Percentiles rank a stretch among this genome's conserved stretches.
These are phyloP conservation scores for Stylonectria norvegica DNA, from an alignment of 2,329 filamentous ascomycete genomes.

Conservation along the genomic window DNA sequence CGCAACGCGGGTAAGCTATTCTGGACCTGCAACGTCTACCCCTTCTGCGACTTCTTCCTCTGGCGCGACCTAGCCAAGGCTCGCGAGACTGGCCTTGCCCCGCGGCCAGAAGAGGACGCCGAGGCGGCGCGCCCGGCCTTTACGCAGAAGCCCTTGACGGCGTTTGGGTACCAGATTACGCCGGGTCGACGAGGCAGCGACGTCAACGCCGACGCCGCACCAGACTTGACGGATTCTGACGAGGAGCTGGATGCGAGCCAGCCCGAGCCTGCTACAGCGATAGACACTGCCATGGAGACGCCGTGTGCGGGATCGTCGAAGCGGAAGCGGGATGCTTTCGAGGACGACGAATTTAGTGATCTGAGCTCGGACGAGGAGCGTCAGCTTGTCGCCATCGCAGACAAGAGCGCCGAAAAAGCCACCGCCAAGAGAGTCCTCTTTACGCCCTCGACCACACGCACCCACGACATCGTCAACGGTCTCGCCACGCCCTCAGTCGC, in stretches of 20 bases:
- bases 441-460: slow-evolving; percentile 27
- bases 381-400: slow-evolving; percentile 34
- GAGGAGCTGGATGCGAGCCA: slow-evolving; percentile 10
- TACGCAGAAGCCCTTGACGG: slow-evolving; percentile 29
- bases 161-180: slow-evolving; percentile 28
- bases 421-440: slow-evolving; percentile 10
- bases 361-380: slow-evolving; percentile 39
- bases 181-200: slow-evolving; percentile 17
- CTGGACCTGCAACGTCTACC: slow-evolving; percentile 42
- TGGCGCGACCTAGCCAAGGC: slow-evolving; percentile 39
- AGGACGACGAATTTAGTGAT: slow-evolving; percentile 33
- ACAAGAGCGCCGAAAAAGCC: slow-evolving; percentile 32
- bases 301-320: slow-evolving; percentile 25
- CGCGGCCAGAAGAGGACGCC: slow-evolving; percentile 5
- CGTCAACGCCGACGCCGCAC: neutral
- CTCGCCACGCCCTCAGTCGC: slow-evolving; percentile 36
- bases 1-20: slow-evolving; percentile 42
- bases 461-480: slow-evolving; percentile 22
- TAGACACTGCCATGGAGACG: slow-evolving; percentile 8
- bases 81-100: slow-evolving; percentile 26
- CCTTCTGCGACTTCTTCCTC: slow-evolving; percentile 46
- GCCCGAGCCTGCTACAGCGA: slow-evolving; percentile 1
- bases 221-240: slow-evolving; percentile 11
- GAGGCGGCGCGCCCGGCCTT: slow-evolving; percentile 22
- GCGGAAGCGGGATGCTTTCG: slow-evolving; percentile 27